Evolutionary conservation across 2,329 filamentous ascomycete genomes (phyloP).

Genomic region (Graphilbum sp.): DNA sequence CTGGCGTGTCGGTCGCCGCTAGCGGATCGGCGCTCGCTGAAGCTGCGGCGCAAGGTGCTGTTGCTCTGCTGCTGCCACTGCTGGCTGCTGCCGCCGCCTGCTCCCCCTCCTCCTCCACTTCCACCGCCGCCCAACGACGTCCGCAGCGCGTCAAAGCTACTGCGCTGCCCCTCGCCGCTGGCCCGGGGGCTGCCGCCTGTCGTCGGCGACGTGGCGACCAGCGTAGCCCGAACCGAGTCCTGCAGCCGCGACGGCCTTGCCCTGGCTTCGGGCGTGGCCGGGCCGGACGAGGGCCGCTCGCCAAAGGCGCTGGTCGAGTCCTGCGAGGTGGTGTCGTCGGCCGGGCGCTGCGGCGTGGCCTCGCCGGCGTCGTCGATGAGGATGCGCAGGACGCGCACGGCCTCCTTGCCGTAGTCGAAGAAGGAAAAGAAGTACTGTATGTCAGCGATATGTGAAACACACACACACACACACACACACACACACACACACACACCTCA

Average conservation of each 20-base stretch:
- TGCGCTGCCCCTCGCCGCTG: slow-evolving; percentile 34
- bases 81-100: too few relatives aligned
- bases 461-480: too few relatives aligned
- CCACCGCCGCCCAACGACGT: slow-evolving; percentile 23
- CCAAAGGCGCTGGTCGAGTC: slow-evolving; percentile 3
- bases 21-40: slow-evolving; percentile 39
- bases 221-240: slow-evolving; percentile 44
- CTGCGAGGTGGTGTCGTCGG: slow-evolving; percentile 4
- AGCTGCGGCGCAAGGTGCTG: slow-evolving; percentile 39
- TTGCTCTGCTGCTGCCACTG: too few relatives aligned
- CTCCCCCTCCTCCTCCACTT: too few relatives aligned
- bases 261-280: not conserved
- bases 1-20: slow-evolving; percentile 30
- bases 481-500: slow-evolving; percentile 34
- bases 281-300: not conserved
- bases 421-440: slow-evolving; percentile 87
- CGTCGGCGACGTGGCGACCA: slow-evolving; percentile 32
- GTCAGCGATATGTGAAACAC: too few relatives aligned
- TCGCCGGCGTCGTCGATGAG: slow-evolving; percentile 47
- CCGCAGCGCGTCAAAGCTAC: slow-evolving; percentile 37
- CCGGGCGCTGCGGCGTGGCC: slow-evolving; percentile 10
- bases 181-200: slow-evolving; percentile 35
- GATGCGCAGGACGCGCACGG: slow-evolving; percentile 59
- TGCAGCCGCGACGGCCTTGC: slow-evolving; percentile 23
- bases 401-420: slow-evolving; percentile 72